A percentile compares a stretch with the other conserved stretches of the same genome.
These are phyloP conservation scores for Suhomyces kunorum DNA, from an alignment of 1,139 yeast species.

Conservation along the genomic window DNA sequence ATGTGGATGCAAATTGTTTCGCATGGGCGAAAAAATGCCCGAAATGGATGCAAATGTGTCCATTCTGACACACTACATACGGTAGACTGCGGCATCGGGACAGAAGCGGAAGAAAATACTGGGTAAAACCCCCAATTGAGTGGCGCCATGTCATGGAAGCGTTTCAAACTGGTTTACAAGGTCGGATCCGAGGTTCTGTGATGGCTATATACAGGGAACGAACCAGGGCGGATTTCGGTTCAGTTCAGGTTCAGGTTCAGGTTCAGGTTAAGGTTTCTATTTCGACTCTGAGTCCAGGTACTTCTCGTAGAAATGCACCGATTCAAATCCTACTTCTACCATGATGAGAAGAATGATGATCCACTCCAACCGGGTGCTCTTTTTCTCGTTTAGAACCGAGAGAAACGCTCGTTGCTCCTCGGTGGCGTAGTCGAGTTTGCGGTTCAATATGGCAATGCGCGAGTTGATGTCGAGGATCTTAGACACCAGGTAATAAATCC, in stretches of 20 bases:
- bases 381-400: conserved; percentile 73
- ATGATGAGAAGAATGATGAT: conserved; percentile 78
- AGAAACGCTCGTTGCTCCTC: conserved; percentile 82
- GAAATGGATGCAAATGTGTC: too few relatives aligned
- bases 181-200: too few relatives aligned
- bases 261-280: neutral
- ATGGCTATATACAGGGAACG: neutral
- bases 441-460: conserved; percentile 74
- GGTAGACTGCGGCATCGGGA: too few relatives aligned
- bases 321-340: conserved; percentile 82
- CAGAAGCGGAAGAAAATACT: too few relatives aligned
- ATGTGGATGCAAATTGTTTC: too few relatives aligned
- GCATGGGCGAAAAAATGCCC: too few relatives aligned
- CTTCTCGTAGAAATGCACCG: conserved; percentile 49
- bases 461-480: conserved; percentile 72
- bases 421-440: conserved; percentile 85
- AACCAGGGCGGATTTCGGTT: too few relatives aligned
- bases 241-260: too few relatives aligned
- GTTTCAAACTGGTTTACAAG: too few relatives aligned
- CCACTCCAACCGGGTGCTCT: conserved; percentile 81
- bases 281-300: conserved; percentile 9
- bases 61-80: too few relatives aligned
- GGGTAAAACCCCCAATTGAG: too few relatives aligned
- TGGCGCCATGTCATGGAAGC: too few relatives aligned
- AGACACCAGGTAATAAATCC: conserved; percentile 69